Conservation (phyloP, 352 stramenopile genomes). For the Phytopythium montanum region DNA sequence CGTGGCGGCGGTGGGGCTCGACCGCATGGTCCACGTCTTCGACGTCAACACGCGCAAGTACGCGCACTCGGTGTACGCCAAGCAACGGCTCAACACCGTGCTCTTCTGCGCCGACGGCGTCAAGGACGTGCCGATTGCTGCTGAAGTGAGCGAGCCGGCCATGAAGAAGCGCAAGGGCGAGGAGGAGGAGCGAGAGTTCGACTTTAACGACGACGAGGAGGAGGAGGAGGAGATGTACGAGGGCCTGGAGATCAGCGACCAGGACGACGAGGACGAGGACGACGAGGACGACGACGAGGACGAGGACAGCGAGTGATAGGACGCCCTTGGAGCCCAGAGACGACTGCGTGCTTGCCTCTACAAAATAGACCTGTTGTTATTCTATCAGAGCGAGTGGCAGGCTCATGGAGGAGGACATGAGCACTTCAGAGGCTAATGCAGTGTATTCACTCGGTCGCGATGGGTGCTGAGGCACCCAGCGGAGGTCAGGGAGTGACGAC, state of each 20-base stretch:
- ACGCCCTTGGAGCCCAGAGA: background rate
- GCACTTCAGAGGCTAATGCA: background rate
- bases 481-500: no score
- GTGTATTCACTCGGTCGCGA: background rate
- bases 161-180: constrained; percentile 48
- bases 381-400: no score
- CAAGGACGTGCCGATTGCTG: constrained; percentile 42
- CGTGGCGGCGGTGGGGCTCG: constrained; percentile 89
- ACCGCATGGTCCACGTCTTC: constrained; percentile 94
- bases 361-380: constrained; percentile 10
- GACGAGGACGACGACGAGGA: constrained; percentile 47
- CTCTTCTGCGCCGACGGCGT: constrained; percentile 86
- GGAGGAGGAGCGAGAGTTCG: constrained; percentile 31
- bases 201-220: constrained; percentile 66
- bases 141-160: constrained; percentile 25
- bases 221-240: constrained; percentile 83
- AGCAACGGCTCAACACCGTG: constrained; percentile 90
- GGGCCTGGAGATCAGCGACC: constrained; percentile 70
- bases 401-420: background rate
- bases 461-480: background rate
- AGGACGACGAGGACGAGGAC: constrained; percentile 49
- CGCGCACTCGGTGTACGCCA: constrained; percentile 69
- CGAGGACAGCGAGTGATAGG: constrained; percentile 30
- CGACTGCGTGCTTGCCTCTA: background rate
- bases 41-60: constrained; percentile 84